Percentiles rank a stretch among this genome's conserved stretches.
Evolutionary conservation across 2,329 filamentous ascomycete genomes (phyloP).

Genomic region (Diaporthe capsici): DNA sequence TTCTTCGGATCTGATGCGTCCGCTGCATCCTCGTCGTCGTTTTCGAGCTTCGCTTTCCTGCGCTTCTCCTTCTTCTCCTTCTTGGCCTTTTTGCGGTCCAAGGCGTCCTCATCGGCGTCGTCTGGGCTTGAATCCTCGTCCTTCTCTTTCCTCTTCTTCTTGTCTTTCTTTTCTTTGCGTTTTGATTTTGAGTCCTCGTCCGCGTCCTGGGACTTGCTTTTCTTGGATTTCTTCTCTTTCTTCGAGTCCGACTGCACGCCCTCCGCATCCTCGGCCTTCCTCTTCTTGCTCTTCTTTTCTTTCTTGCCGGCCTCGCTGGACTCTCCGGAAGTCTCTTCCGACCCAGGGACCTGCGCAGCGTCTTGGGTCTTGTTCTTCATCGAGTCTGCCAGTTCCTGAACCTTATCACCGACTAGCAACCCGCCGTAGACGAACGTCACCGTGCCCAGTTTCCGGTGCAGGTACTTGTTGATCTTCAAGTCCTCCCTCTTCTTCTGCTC

Average conservation of each 20-base stretch:
- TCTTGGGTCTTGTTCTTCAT: conserved; percentile 47
- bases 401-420: conserved; percentile 71
- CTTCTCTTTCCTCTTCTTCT: conserved; percentile 57
- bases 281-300: conserved; percentile 47
- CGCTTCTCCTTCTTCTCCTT: conserved; percentile 45
- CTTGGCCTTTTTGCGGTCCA: conserved; percentile 47
- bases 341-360: conserved; percentile 40
- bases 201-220: conserved; percentile 62
- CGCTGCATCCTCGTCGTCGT: conserved; percentile 48
- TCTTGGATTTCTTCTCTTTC: conserved; percentile 64
- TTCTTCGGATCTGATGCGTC: conserved; percentile 32
- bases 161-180: conserved; percentile 63
- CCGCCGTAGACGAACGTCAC: conserved; percentile 94
- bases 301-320: conserved; percentile 38
- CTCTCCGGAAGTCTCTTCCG: conserved; percentile 45
- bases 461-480: conserved; percentile 79
- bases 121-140: conserved; percentile 47
- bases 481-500: conserved; percentile 79
- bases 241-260: conserved; percentile 49
- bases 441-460: conserved; percentile 81
- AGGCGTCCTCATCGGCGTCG: conserved; percentile 44
- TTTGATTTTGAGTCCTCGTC: conserved; percentile 57
- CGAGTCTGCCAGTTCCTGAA: conserved; percentile 59
- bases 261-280: conserved; percentile 45
- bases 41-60: conserved; percentile 55